phyloP scores from a whole-genome alignment of 2,329 filamentous ascomycete genomes.

The Pseudomassariella vexata region DNA sequence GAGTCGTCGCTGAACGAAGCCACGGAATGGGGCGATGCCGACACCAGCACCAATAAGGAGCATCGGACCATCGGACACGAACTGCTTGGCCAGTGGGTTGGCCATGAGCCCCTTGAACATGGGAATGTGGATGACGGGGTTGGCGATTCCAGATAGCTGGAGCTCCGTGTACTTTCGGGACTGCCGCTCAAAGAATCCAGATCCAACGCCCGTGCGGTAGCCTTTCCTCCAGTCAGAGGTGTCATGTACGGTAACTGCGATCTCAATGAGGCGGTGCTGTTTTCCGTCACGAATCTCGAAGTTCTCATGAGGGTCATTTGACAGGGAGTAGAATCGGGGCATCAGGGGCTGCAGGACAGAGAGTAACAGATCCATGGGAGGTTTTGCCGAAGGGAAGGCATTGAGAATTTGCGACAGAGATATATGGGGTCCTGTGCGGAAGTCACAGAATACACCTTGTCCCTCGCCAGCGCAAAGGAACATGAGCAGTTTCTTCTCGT shows the following conservation, averaged over 20 bases:
- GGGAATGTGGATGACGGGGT: constrained; percentile 67
- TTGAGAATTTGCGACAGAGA: constrained; percentile 79
- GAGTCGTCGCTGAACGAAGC: constrained; percentile 77
- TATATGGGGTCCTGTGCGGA: constrained; percentile 83
- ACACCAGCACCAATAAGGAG: constrained; percentile 94
- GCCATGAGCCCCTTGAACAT: constrained; percentile 99
- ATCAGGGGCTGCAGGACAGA: constrained; percentile 81
- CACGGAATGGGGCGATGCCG: constrained; percentile 93
- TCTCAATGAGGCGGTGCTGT: constrained; percentile 78
- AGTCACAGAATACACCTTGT: constrained; percentile 87
- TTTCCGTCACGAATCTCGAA: constrained; percentile 63
- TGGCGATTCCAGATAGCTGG: constrained; percentile 51
- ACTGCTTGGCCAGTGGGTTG: constrained; percentile 88
- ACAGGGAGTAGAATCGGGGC: constrained; percentile 97
- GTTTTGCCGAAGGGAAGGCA: constrained; percentile 88
- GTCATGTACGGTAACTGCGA: constrained; percentile 95
- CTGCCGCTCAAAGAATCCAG: constrained; percentile 86
- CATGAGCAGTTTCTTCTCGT: constrained; percentile 82
- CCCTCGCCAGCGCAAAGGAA: constrained; percentile 87
- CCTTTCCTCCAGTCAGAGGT: constrained; percentile 70
- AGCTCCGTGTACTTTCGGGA: constrained; percentile 67
- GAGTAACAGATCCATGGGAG: constrained; percentile 76
- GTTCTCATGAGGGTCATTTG: constrained; percentile 83
- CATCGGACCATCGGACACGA: constrained; percentile 93
- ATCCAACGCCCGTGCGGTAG: constrained; percentile 76